A percentile compares a stretch with the other conserved stretches of the same genome.
These are phyloP conservation scores for Stellera chamaejasme DNA, from an alignment of 345 rosid species.

Conservation along the genomic window DNA sequence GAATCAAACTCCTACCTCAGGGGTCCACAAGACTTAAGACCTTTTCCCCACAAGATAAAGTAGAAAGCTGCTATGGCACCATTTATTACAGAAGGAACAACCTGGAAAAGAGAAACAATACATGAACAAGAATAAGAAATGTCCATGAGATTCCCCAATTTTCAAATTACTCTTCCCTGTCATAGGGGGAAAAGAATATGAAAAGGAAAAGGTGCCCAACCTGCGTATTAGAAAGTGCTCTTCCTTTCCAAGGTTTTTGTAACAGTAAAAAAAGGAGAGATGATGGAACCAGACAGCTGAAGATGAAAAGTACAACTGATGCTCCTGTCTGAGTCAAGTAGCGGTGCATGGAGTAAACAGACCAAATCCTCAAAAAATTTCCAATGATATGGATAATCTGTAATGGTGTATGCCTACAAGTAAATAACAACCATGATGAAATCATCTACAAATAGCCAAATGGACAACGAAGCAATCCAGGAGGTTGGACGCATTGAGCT, in stretches of 20 bases:
- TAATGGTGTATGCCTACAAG: slow-evolving; percentile 66
- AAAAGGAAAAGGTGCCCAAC: slow-evolving; percentile 22
- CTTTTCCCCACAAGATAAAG: slow-evolving; percentile 95
- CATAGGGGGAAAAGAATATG: background rate
- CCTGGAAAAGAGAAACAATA: slow-evolving; percentile 35
- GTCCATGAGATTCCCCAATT: slow-evolving; percentile 7
- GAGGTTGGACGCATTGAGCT: background rate
- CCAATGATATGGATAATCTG: slow-evolving; percentile 78
- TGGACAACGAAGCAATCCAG: slow-evolving; percentile 1
- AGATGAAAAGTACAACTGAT: slow-evolving; percentile 77
- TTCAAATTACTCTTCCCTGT: background rate
- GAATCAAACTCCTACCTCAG: slow-evolving; percentile 42
- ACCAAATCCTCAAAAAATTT: slow-evolving; percentile 90
- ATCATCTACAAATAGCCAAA: background rate
- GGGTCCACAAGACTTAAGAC: slow-evolving; percentile 89
- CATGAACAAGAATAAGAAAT: slow-evolving; percentile 6
- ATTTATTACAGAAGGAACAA: slow-evolving; percentile 84
- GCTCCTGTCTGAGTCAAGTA: slow-evolving; percentile 80
- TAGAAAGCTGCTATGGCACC: slow-evolving; percentile 88
- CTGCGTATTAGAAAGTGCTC: slow-evolving; percentile 85
- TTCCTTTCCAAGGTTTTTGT: slow-evolving; percentile 99
- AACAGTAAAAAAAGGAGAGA: slow-evolving; percentile 55
- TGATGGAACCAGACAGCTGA: slow-evolving; percentile 80
- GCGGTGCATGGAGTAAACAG: slow-evolving; percentile 77
- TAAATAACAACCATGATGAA: slow-evolving; percentile 3